Evolutionary conservation across 208 protist species (phyloP), one percentile per base, ranked within the genome.

Genomic region (Trypanosoma congolense): DNA sequence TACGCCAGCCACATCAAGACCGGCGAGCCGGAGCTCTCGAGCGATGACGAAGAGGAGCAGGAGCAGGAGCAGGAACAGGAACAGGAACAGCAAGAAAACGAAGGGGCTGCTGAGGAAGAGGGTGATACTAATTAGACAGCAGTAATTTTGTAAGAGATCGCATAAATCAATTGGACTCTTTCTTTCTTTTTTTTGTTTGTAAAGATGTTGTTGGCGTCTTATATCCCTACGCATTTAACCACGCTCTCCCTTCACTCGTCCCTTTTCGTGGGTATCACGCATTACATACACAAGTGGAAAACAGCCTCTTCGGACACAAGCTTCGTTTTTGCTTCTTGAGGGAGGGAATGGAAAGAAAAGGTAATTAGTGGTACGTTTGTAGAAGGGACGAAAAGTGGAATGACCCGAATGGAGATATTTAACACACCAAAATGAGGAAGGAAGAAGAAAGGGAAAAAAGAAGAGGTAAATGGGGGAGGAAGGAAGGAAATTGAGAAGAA

Each of bases 31-130:
- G 65, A 71, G 9, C 53, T 89, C 26, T 85, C 78, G 12, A 85
- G 75, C 48, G 72, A 75, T 29, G 77, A 93, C n/a, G 70, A 76
- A 5, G 76, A 85, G 24, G 80, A 88, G 40, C 66, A 71, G 44
- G 46, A 81, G 9, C 22, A 60, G 12, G 14, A 73, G 35, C 53
- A 67, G 28, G 24, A 61, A n/a, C 45, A 43, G 40, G 58, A 14
- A 2, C 22, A 50, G 19, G 33, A 25, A 47, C 18, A 33, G 26
- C 64, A 62, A 21, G 61, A 51, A 1, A 50, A 73, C 24, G 38
- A 56, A 14, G 42, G 30, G 24, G 24, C 63, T n/a, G 4, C 25
- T 30, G n/a, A 48, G 5, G 48, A 46, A 65, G 31, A 59, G 14
- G 12, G 26, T 31, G n/a, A 16, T 8, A 19, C 14, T 12, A 26